Percentiles rank a stretch among this genome's conserved stretches.
phyloP scores from a whole-genome alignment of 371 early-diverging fungal genomes.

The Lichtheimia ornata region DNA sequence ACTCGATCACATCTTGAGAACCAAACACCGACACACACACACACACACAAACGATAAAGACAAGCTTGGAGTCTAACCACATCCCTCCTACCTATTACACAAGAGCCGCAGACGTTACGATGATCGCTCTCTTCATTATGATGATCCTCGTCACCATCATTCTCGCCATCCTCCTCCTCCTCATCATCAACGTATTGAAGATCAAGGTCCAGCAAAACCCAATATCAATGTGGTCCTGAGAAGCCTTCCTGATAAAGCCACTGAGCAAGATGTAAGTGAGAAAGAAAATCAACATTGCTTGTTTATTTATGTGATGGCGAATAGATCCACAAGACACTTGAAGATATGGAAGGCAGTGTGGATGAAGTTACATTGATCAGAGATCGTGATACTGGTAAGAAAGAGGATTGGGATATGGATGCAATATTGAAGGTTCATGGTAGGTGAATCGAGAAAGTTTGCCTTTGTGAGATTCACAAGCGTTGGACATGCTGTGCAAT shows the following conservation, averaged over 20 bases:
- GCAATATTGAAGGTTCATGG: not conserved
- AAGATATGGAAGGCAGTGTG: slow-evolving; percentile 29
- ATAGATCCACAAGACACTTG: slow-evolving; percentile 32
- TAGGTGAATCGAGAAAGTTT: slow-evolving; percentile 61
- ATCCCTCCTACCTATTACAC: not conserved
- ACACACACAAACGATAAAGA: not conserved
- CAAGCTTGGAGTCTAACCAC: slow-evolving; percentile 3
- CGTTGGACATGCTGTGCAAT: slow-evolving; percentile 67
- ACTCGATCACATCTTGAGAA: no score
- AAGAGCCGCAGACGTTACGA: slow-evolving; percentile 10
- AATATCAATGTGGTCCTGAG: slow-evolving; percentile 54
- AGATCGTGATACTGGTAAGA: slow-evolving; percentile 53
- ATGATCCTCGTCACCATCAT: slow-evolving; percentile 4
- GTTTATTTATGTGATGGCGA: not conserved
- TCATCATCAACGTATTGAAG: not conserved
- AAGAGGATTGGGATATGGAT: not conserved
- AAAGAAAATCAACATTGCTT: not conserved
- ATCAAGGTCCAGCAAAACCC: slow-evolving; percentile 20
- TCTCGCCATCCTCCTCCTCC: not conserved
- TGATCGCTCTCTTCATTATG: not conserved
- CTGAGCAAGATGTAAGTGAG: slow-evolving; percentile 45
- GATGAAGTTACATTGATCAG: slow-evolving; percentile 46
- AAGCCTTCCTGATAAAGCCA: slow-evolving; percentile 40
- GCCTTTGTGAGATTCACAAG: slow-evolving; percentile 68
- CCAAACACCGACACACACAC: no score